A percentile compares a stretch with the other conserved stretches of the same genome.
phyloP scores from a whole-genome alignment of 441 rosid species.

The California macrophylla region DNA sequence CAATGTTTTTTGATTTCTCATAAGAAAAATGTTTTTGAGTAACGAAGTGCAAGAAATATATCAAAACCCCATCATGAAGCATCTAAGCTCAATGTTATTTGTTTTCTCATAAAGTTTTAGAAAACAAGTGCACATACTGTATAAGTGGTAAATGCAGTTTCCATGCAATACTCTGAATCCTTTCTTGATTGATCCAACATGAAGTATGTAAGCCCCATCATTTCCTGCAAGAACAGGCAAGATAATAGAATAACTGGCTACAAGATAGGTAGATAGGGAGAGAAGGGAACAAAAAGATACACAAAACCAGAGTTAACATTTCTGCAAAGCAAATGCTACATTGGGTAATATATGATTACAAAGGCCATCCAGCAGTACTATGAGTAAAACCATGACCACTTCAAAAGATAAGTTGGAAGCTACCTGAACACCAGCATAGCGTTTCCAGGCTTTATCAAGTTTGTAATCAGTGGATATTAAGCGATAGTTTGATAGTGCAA shows the following conservation, averaged over 20 bases:
- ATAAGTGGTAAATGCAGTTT: constrained; percentile 85
- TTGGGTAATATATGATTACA: constrained; percentile 1
- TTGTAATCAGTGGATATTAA: constrained; percentile 94
- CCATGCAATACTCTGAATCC: constrained; percentile 97
- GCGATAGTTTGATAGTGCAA: constrained; percentile 89
- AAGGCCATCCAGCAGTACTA: background rate
- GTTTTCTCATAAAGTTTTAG: constrained; percentile 2
- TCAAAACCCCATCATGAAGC: background rate
- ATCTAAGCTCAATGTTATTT: background rate
- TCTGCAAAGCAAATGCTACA: background rate
- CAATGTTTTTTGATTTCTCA: background rate
- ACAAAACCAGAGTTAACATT: background rate
- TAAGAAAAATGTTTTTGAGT: background rate
- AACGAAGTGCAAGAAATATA: constrained; percentile 1
- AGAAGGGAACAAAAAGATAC: background rate
- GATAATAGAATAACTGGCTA: background rate
- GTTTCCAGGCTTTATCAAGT: constrained; percentile 97
- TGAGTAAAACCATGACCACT: constrained; percentile 11
- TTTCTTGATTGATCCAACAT: constrained; percentile 93
- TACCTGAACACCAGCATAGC: constrained; percentile 98
- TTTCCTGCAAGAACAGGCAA: constrained; percentile 57
- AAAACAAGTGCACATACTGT: constrained; percentile 45
- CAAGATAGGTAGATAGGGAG: background rate
- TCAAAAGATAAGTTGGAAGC: constrained; percentile 16
- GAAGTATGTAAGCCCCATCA: constrained; percentile 90